These are phyloP conservation scores for Coniella lustricola DNA, from an alignment of 2,329 filamentous ascomycete genomes.

Conservation along the genomic window DNA sequence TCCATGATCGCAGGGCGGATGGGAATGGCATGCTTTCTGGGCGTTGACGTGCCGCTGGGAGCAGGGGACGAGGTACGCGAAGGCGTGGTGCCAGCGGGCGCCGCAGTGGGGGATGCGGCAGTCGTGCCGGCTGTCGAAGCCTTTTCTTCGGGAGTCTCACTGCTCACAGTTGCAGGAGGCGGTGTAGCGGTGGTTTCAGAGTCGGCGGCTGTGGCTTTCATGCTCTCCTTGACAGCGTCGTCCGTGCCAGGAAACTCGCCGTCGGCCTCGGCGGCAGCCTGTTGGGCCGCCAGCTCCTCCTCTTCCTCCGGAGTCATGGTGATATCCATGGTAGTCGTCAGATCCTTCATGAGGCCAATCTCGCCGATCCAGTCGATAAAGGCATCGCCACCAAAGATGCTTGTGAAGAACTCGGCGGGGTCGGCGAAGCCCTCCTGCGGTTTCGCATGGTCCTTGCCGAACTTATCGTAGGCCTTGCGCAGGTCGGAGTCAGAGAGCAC, in stretches of 20 bases:
- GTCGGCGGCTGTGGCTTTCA: conserved; percentile 33
- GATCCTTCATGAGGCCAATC: conserved; percentile 96
- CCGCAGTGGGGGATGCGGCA: conserved; percentile 27
- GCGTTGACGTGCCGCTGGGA: conserved; percentile 34
- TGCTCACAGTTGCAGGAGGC: conserved; percentile 34
- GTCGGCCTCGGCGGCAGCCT: conserved; percentile 26
- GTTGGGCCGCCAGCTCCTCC: conserved; percentile 43
- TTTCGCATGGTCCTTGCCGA: conserved; percentile 89
- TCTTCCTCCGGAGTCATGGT: conserved; percentile 76
- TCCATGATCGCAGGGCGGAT: conserved; percentile 85
- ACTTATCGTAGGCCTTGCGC: conserved; percentile 90
- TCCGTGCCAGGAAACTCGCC: conserved; percentile 51
- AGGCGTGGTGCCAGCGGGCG: conserved; percentile 29
- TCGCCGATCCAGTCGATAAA: conserved; percentile 97
- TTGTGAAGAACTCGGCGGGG: conserved; percentile 94
- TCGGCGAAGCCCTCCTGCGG: conserved; percentile 91
- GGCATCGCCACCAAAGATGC: conserved; percentile 95
- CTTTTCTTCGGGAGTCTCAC: conserved; percentile 21
- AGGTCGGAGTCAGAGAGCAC: conserved; percentile 84
- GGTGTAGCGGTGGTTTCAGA: conserved; percentile 25
- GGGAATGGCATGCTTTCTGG: conserved; percentile 49
- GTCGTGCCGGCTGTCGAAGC: conserved; percentile 16
- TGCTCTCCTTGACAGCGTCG: conserved; percentile 49
- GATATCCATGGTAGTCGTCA: conserved; percentile 98
- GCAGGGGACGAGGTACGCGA: conserved; percentile 36